Evolutionary conservation across 179 eudicot genomes (phyloP).

Genomic region (Pouteria campechiana): DNA sequence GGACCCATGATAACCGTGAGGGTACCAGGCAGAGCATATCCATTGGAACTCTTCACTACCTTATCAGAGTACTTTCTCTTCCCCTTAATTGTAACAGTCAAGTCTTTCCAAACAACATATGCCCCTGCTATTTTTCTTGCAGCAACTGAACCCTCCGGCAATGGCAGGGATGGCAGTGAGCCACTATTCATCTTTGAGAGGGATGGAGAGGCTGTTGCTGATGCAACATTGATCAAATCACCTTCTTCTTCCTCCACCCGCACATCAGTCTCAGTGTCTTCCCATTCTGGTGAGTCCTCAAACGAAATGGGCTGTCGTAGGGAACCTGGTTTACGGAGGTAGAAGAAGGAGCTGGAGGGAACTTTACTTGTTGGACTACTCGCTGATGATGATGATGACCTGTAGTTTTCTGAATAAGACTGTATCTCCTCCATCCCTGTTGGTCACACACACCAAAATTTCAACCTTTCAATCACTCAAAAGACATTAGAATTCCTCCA

Average conservation of each 20-base stretch:
- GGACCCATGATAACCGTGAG: constrained; percentile 99
- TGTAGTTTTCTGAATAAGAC: constrained; percentile 75
- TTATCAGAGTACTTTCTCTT: constrained; percentile 84
- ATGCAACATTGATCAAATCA: constrained; percentile 58
- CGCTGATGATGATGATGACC: constrained; percentile 94
- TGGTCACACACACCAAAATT: too few species aligned
- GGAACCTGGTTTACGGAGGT: constrained; percentile 76
- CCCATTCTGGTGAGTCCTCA: constrained; percentile 99
- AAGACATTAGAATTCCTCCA: too few species aligned
- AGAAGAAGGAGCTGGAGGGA: constrained; percentile 84
- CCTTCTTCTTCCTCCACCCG: constrained; percentile 67
- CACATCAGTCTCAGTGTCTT: constrained; percentile 76
- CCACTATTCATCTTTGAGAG: constrained; percentile 81
- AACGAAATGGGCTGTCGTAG: constrained; percentile 83
- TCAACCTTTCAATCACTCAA: too few species aligned
- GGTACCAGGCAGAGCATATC: constrained; percentile 89
- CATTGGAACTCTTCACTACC: constrained; percentile 87
- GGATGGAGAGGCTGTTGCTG: constrained; percentile 75
- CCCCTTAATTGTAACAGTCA: constrained; percentile 75
- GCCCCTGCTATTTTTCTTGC: constrained; percentile 72
- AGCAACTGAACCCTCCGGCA: constrained; percentile 41
- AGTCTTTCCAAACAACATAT: constrained; percentile 82
- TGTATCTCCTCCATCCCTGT: constrained; percentile 96
- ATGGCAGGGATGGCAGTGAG: constrained; percentile 65
- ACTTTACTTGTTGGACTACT: constrained; percentile 93